Evolutionary conservation across 148 eudicot species (phyloP).

Genomic region (Vaccinium vitisidaea): DNA sequence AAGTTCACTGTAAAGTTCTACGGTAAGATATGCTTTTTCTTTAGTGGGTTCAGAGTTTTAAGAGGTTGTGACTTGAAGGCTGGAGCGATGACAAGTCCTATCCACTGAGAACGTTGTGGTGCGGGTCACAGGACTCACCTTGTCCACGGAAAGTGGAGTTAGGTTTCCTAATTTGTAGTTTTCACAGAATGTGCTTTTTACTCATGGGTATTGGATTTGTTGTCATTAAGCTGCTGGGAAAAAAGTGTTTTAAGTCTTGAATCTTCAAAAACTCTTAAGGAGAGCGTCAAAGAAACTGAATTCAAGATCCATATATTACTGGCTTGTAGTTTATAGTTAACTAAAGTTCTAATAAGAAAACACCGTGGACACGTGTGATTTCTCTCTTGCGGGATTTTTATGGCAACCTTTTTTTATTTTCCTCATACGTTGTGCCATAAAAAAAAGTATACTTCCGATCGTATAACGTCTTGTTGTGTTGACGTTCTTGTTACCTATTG

Average conservation of each 20-base stretch:
- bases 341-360: background rate
- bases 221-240: conserved; percentile 2
- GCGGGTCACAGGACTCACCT: background rate
- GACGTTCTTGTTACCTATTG: background rate
- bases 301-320: background rate
- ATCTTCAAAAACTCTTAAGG: background rate
- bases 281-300: background rate
- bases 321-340: background rate
- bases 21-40: background rate
- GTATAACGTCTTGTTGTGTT: background rate
- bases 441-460: background rate
- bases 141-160: background rate
- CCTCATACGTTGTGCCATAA: background rate
- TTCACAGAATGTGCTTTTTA: background rate
- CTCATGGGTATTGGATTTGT: background rate
- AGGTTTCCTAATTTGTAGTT: background rate
- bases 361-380: background rate
- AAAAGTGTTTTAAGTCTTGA: background rate
- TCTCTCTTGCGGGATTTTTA: background rate
- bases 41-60: background rate
- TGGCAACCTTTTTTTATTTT: background rate
- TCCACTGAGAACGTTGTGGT: background rate
- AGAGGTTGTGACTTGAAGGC: background rate
- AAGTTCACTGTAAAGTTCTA: background rate
- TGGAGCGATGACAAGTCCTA: background rate